Conservation (phyloP, 2,329 filamentous ascomycete genomes). For the Fusarium sp. region DNA sequence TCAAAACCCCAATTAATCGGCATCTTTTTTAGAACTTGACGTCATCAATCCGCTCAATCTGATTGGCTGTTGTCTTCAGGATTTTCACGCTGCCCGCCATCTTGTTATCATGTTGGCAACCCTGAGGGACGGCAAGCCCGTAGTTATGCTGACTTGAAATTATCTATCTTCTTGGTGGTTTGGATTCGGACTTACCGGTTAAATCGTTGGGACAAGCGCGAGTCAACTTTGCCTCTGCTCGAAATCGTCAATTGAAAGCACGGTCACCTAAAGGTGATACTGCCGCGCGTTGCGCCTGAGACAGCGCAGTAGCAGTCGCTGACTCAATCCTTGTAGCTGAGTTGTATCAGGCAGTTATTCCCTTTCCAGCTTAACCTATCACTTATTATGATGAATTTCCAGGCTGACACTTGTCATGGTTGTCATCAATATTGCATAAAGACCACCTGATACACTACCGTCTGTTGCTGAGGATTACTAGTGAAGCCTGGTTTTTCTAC, state of each 20-base stretch:
- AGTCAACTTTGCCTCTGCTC: slow-evolving; percentile 18
- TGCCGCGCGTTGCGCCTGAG: slow-evolving; percentile 33
- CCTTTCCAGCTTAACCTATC: not conserved
- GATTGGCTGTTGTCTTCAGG: slow-evolving; percentile 38
- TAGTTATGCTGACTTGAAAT: slow-evolving; percentile 6
- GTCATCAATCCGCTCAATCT: slow-evolving; percentile 40
- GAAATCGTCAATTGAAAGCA: not conserved
- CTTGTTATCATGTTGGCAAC: slow-evolving; percentile 24
- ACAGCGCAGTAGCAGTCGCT: slow-evolving; percentile 3
- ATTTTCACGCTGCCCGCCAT: slow-evolving; percentile 36
- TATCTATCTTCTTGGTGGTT: not conserved
- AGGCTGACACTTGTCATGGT: not conserved
- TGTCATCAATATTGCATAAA: not conserved
- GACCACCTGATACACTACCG: not conserved
- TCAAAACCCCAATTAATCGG: slow-evolving; percentile 1
- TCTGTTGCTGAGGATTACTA: not conserved
- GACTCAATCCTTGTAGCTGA: slow-evolving; percentile 32
- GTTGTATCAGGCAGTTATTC: slow-evolving; percentile 32
- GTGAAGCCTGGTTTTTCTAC: not conserved
- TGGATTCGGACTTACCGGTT: slow-evolving; percentile 17
- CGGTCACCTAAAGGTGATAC: slow-evolving; percentile 24
- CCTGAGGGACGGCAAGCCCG: slow-evolving; percentile 35
- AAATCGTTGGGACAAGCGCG: not conserved
- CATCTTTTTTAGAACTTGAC: slow-evolving; percentile 33
- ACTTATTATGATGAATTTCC: slow-evolving; percentile 4